Conservation (phyloP, 2,329 filamentous ascomycete species). For the Alternaria brassicicola region DNA sequence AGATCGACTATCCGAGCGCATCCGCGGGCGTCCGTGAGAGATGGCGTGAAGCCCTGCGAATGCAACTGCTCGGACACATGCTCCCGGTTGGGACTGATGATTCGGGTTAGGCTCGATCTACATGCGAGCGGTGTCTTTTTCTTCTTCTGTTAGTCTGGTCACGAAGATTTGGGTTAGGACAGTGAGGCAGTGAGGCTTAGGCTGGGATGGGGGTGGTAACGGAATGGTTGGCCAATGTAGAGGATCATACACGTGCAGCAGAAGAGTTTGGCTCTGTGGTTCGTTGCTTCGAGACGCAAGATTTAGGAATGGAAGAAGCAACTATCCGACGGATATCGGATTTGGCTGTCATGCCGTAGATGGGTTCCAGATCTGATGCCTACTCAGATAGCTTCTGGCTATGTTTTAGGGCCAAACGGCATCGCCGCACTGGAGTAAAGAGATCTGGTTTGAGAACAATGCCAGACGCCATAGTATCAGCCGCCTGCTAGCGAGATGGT, state of each 20-base stretch:
- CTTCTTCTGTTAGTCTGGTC: not conserved
- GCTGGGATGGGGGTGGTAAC: not conserved
- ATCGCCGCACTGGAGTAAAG: not conserved
- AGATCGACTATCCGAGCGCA: not conserved
- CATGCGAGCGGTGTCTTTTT: not conserved
- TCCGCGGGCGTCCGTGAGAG: not conserved
- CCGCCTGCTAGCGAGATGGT: not conserved
- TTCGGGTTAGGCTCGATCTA: not conserved
- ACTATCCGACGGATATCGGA: not conserved
- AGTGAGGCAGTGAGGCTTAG: not conserved
- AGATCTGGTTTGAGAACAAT: not conserved
- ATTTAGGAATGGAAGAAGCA: not conserved
- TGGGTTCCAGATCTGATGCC: not conserved
- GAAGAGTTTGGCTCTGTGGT: not conserved
- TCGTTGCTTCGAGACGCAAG: not conserved
- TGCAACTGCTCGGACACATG: not conserved
- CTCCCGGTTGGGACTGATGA: not conserved
- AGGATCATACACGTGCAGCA: not conserved
- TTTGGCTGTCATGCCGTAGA: not conserved
- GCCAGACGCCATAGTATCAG: not conserved
- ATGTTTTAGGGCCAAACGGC: not conserved
- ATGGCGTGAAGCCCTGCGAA: not conserved
- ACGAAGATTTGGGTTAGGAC: not conserved
- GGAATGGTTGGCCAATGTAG: not conserved
- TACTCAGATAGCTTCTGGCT: not conserved